These are phyloP conservation scores for Lasiodiplodia sp. DNA, from an alignment of 2,329 filamentous ascomycete genomes.

Conservation along the genomic window DNA sequence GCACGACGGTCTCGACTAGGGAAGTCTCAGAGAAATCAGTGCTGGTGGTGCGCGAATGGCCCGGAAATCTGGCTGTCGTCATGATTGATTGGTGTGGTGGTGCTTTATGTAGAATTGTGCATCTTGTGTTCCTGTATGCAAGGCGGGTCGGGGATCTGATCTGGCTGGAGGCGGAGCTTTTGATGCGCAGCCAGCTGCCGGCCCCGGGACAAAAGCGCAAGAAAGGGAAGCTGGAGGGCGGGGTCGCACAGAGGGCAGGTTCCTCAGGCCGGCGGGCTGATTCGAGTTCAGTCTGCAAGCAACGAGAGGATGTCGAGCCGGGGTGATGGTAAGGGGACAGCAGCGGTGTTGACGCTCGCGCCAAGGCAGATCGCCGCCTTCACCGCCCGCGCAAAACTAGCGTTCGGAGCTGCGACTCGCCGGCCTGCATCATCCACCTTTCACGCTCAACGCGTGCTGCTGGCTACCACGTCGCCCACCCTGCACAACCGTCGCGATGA, in stretches of 20 bases:
- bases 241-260: not conserved
- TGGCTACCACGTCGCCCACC: not conserved
- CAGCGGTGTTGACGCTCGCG: slow-evolving; percentile 14
- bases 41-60: slow-evolving; percentile 40
- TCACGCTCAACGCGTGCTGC: not conserved
- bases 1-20: slow-evolving; percentile 49
- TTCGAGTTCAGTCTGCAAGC: slow-evolving; percentile 16
- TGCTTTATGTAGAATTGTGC: slow-evolving; percentile 25
- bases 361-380: slow-evolving; percentile 25
- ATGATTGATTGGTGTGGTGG: slow-evolving; percentile 17
- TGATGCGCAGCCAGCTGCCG: not conserved
- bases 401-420: slow-evolving; percentile 12
- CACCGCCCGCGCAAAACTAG: slow-evolving; percentile 26
- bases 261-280: slow-evolving; percentile 14
- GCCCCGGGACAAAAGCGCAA: not conserved
- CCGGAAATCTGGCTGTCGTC: slow-evolving; percentile 24
- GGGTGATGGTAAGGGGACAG: slow-evolving; percentile 25
- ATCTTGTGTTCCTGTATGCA: slow-evolving; percentile 24
- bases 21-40: slow-evolving; percentile 49
- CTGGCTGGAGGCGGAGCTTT: not conserved
- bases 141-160: slow-evolving; percentile 4
- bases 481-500: slow-evolving; percentile 60
- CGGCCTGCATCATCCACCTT: not conserved
- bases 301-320: slow-evolving; percentile 4
- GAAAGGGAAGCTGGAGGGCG: not conserved